A percentile compares a stretch with the other conserved stretches of the same genome.
These are phyloP conservation scores for Verticillium isaacii DNA, from an alignment of 2,329 filamentous ascomycete genomes.

Conservation along the genomic window DNA sequence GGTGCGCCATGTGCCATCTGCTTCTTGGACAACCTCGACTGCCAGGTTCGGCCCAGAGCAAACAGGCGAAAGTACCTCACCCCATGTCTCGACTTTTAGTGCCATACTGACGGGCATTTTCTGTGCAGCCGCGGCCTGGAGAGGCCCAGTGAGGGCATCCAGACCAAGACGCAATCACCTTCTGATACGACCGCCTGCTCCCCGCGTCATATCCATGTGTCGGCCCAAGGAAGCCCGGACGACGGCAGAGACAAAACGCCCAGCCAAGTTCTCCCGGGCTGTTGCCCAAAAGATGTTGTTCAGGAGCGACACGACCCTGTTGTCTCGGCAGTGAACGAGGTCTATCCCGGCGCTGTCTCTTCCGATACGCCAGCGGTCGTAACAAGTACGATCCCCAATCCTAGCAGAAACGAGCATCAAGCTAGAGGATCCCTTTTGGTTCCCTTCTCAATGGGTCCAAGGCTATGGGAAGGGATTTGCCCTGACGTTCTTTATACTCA, in stretches of 20 bases:
- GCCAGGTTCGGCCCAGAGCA: constrained; percentile 33
- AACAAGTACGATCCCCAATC: too few species aligned
- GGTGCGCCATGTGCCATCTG: constrained; percentile 48
- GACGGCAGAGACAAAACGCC: too few species aligned
- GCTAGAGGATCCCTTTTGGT: constrained; percentile 7
- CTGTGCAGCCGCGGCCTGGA: constrained; percentile 21
- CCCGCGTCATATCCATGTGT: not conserved
- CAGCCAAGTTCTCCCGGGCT: too few species aligned
- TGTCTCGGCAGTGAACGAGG: too few species aligned
- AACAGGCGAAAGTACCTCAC: constrained; percentile 25
- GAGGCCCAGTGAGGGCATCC: constrained; percentile 16
- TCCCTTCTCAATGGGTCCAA: not conserved
- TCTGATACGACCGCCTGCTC: not conserved
- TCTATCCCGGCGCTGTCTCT: too few species aligned
- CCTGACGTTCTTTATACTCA: constrained; percentile 35
- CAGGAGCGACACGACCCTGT: too few species aligned
- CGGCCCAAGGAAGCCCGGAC: too few species aligned
- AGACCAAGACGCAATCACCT: constrained; percentile 5
- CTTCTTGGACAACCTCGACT: constrained; percentile 42
- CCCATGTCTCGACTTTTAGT: not conserved
- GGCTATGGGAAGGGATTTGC: not conserved
- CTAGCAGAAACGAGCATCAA: too few species aligned
- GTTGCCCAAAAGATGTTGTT: too few species aligned
- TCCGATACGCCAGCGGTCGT: too few species aligned
- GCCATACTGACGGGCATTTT: constrained; percentile 7